A percentile compares a stretch with the other conserved stretches of the same genome.
These are phyloP conservation scores for Oxytropis ochrocephala DNA, from an alignment of 306 rosid species.

Conservation along the genomic window DNA sequence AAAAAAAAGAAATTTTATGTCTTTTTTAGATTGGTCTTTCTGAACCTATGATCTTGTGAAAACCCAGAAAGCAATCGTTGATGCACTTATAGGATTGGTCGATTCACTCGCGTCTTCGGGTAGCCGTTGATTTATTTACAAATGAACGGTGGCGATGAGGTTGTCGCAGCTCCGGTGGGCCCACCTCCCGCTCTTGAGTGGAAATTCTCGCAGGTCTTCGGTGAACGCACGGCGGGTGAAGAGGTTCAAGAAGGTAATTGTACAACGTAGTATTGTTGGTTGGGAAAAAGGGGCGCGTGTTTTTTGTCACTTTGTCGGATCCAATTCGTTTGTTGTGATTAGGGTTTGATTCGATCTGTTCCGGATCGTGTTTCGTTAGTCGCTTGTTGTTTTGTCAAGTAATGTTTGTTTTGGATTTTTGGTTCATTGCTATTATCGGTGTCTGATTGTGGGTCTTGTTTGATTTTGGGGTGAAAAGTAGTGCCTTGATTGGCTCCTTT, in stretches of 20 bases:
- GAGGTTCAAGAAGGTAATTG: slow-evolving; percentile 97
- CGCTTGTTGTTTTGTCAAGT: slow-evolving; percentile 18
- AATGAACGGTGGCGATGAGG: slow-evolving; percentile 95
- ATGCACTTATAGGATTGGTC: slow-evolving; percentile 58
- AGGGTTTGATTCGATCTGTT: slow-evolving; percentile 70
- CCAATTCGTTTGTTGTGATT: slow-evolving; percentile 56
- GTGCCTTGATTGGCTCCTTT: slow-evolving; percentile 20
- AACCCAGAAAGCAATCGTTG: slow-evolving; percentile 74
- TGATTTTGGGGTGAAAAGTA: slow-evolving; percentile 25
- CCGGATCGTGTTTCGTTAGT: slow-evolving; percentile 38
- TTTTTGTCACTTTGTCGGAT: slow-evolving; percentile 40
- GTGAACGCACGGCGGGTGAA: slow-evolving; percentile 97
- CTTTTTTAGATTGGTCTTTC: slow-evolving; percentile 39
- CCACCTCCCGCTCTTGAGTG: slow-evolving; percentile 74
- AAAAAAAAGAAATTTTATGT: slow-evolving; percentile 4
- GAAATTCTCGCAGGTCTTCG: slow-evolving; percentile 99
- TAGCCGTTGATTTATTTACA: slow-evolving; percentile 41
- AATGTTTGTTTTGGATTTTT: slow-evolving; percentile 32
- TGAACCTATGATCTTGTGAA: slow-evolving; percentile 56
- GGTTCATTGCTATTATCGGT: slow-evolving; percentile 27
- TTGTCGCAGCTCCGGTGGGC: slow-evolving; percentile 75
- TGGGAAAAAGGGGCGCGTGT: neutral
- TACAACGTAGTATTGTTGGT: slow-evolving; percentile 3
- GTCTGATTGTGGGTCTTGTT: slow-evolving; percentile 25
- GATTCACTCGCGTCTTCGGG: slow-evolving; percentile 29